Evolutionary conservation across 805 yeast genomes (phyloP), one percentile per base, ranked within the genome.

Genomic region (Candida maris): DNA sequence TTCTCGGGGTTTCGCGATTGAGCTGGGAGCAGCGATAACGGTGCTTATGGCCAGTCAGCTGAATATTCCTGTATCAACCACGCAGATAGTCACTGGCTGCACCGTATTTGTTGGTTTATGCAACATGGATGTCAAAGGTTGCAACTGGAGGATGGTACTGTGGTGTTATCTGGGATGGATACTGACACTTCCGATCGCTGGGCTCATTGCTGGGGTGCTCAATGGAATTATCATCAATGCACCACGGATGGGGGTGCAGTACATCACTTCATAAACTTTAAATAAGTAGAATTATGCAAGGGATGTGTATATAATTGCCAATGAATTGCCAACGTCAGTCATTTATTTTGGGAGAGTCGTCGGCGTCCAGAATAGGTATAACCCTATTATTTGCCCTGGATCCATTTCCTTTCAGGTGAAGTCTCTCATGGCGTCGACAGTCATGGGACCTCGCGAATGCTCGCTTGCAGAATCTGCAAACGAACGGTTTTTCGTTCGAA

Each of bases 371-470:
- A n/a, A n/a, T n/a, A n/a, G n/a, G n/a, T n/a, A n/a, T n/a, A n/a
- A n/a, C n/a, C n/a, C n/a, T n/a, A n/a, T n/a, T n/a, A n/a, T n/a
- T n/a, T n/a, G n/a, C n/a, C n/a, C n/a, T n/a, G n/a, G n/a, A n/a
- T n/a, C n/a, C n/a, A n/a, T n/a, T n/a, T n/a, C n/a, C n/a, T n/a
- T n/a, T 25, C 8, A 25, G 28, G 51, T 84, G 93, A n/a, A 84
- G 62, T 14, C 74, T 67, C 53, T 84, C 89, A 56, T 84, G 93
- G 32, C 93, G 71, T 48, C 79, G 79, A 37, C 81, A 69, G 56
- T 84, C 93, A 52, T 84, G 91, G 37, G 80, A 77, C 15, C 93
- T 67, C 3, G 91, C 88, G 67, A 84, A 84, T 7, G 79, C 73
- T 54, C 79, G 77, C 14, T 72, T 65, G 56, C 93, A 84, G 37